A percentile compares a stretch with the other conserved stretches of the same genome.
Conservation (phyloP, 1,139 yeast species). For the Arxiozyma telluris region DNA sequence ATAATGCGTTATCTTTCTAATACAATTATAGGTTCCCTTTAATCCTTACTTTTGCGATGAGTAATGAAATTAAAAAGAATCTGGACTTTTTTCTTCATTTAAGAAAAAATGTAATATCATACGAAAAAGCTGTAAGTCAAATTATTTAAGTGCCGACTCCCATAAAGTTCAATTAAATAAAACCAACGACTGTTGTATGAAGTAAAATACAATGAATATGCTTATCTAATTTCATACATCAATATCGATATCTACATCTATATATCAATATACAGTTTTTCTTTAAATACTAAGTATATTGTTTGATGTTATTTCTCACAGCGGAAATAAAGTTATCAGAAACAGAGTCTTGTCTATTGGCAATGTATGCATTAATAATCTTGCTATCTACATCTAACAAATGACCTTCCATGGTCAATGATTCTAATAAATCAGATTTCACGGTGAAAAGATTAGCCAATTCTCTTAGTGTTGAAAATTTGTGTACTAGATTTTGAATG, state of each 20-base stretch:
- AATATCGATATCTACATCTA: neutral
- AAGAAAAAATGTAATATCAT: neutral
- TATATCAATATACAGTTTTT: neutral
- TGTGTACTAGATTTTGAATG: constrained; percentile 53
- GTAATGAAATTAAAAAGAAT: neutral
- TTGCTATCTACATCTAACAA: constrained; percentile 60
- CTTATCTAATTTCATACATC: too few species aligned
- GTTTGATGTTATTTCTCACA: constrained; percentile 16
- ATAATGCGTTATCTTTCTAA: neutral
- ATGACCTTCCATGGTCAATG: constrained; percentile 77
- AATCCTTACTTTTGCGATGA: neutral
- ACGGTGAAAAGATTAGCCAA: constrained; percentile 81
- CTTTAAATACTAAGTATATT: neutral
- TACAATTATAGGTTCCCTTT: neutral
- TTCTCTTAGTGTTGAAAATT: constrained; percentile 67
- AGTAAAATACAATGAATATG: neutral
- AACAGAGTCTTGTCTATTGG: constrained; percentile 62
- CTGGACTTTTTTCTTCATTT: neutral
- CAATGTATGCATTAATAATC: constrained; percentile 58
- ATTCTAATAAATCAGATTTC: constrained; percentile 62
- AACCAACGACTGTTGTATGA: neutral
- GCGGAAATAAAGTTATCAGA: constrained; percentile 26
- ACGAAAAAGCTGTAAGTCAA: neutral
- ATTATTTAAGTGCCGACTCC: too few species aligned
- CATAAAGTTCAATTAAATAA: neutral